A percentile compares a stretch with the other conserved stretches of the same genome.
These are phyloP conservation scores for Phalaenopsis aphrodite DNA, from an alignment of 106 monocot species.

Conservation along the genomic window DNA sequence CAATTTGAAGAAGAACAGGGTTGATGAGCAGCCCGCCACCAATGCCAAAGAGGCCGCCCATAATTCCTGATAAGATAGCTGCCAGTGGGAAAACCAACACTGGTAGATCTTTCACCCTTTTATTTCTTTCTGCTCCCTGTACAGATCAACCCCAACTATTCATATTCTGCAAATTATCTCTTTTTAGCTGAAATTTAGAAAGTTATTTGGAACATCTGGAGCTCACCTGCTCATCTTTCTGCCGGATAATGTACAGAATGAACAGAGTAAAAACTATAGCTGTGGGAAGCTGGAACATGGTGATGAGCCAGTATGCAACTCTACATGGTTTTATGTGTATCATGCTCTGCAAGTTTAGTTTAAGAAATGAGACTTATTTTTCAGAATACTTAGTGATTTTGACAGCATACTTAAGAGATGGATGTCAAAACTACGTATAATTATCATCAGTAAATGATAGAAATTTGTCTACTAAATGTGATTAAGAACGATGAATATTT, in stretches of 20 bases:
- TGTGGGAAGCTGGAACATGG: slow-evolving; percentile 48
- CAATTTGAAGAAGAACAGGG: slow-evolving; percentile 73
- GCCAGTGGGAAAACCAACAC: slow-evolving; percentile 44
- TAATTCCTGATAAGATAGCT: slow-evolving; percentile 49
- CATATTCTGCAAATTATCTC: background rate
- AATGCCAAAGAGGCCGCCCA: slow-evolving; percentile 73
- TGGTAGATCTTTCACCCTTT: slow-evolving; percentile 22
- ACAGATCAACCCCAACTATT: background rate
- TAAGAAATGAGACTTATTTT: no score
- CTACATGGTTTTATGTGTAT: slow-evolving; percentile 44
- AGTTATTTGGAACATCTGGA: background rate
- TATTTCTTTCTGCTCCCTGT: slow-evolving; percentile 13
- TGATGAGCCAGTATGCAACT: slow-evolving; percentile 56
- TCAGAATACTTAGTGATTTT: no score
- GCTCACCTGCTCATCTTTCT: slow-evolving; percentile 10
- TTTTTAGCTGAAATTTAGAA: background rate
- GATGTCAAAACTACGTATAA: no score
- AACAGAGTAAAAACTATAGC: slow-evolving; percentile 50
- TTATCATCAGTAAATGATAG: no score
- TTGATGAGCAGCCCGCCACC: slow-evolving; percentile 75
- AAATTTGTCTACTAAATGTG: no score
- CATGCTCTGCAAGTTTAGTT: slow-evolving; percentile 31
- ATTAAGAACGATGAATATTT: no score
- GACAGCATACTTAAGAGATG: no score
- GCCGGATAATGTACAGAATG: slow-evolving; percentile 24